Percentiles rank a stretch among this genome's conserved stretches.
phyloP scores from a whole-genome alignment of 1,284 basidiomycete species.

The Phellinidium pouzarii region DNA sequence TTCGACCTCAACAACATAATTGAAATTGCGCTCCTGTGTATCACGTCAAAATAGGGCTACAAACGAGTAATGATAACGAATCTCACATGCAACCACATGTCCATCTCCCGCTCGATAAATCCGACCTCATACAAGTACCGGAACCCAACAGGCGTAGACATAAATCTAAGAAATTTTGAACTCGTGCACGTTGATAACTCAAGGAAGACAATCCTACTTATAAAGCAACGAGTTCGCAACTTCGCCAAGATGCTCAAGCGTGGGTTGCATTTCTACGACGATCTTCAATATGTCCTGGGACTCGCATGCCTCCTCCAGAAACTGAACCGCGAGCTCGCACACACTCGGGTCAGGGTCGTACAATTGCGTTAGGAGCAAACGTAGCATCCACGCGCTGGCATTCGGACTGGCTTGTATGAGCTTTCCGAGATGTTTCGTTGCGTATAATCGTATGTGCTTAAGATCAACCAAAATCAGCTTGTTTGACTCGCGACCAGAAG shows the following conservation, averaged over 20 bases:
- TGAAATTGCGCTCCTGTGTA: conserved; percentile 73
- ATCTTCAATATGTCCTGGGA: conserved; percentile 78
- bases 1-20: conserved; percentile 85
- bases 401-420: conserved; percentile 59
- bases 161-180: conserved; percentile 56
- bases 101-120: conserved; percentile 93
- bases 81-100: conserved; percentile 88
- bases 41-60: conserved; percentile 15
- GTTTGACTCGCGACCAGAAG: conserved; percentile 13
- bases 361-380: conserved; percentile 88
- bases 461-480: neutral
- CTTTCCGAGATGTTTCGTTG: conserved; percentile 83
- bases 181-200: neutral
- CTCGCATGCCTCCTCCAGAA: conserved; percentile 86
- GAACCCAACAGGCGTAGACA: conserved; percentile 92
- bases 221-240: conserved; percentile 84
- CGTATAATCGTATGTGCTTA: conserved; percentile 82
- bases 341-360: conserved; percentile 91
- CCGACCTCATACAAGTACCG: conserved; percentile 85
- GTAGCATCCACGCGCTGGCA: conserved; percentile 78
- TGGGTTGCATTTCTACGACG: conserved; percentile 92
- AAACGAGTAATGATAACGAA: neutral
- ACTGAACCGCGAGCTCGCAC: conserved; percentile 82
- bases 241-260: conserved; percentile 91
- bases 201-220: conserved; percentile 37